These are phyloP conservation scores for Fraxinus latifolia DNA, from an alignment of 305 asterid species.

Conservation along the genomic window DNA sequence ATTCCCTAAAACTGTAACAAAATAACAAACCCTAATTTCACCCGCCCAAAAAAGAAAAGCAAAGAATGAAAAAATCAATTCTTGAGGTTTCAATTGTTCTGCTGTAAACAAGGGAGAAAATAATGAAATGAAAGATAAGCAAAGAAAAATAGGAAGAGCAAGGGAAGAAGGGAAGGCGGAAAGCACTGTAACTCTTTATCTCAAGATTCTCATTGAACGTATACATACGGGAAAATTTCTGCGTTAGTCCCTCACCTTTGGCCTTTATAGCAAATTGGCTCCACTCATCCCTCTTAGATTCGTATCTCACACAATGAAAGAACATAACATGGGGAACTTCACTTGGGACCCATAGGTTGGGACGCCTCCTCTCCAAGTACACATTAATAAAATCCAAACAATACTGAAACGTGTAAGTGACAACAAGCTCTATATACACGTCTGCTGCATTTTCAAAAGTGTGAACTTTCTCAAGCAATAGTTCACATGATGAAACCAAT, in stretches of 20 bases:
- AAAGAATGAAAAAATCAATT: conserved; percentile 7
- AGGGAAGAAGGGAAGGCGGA: neutral
- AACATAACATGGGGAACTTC: no score
- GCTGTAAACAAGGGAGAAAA: neutral
- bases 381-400: neutral
- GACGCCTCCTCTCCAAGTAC: no score
- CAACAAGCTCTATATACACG: neutral
- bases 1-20: neutral
- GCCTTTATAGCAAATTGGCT: neutral
- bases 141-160: neutral
- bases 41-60: neutral
- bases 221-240: neutral
- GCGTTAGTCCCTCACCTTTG: neutral
- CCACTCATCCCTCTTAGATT: neutral
- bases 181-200: neutral
- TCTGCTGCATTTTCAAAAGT: neutral
- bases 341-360: no score
- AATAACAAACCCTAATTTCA: conserved; percentile 33
- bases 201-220: neutral
- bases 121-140: neutral
- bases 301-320: neutral
- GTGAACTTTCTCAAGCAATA: no score
- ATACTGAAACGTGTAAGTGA: neutral
- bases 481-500: no score
- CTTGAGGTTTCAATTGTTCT: conserved; percentile 15